These are phyloP conservation scores for Rosa lucieae DNA, from an alignment of 306 rosid genomes.

Conservation along the genomic window DNA sequence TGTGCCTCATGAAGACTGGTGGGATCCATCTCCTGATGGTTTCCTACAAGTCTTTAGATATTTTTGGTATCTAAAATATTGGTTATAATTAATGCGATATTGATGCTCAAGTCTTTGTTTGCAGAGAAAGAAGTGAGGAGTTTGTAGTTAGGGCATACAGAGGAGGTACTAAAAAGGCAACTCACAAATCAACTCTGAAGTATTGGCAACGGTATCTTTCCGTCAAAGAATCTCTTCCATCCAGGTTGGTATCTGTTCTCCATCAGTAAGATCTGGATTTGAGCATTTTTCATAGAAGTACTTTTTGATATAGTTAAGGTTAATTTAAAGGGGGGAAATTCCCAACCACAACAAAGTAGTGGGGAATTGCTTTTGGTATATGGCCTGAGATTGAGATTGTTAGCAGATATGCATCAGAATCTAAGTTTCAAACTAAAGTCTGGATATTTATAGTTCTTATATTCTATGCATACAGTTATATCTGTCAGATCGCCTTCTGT, in stretches of 20 bases:
- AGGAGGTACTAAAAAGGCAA: constrained; percentile 82
- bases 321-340: not conserved
- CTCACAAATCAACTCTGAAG: constrained; percentile 71
- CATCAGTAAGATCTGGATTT: constrained; percentile 18
- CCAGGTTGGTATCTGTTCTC: constrained; percentile 51
- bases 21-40: constrained; percentile 6
- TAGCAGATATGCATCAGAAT: not conserved
- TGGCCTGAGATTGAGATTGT: not conserved
- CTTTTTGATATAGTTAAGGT: not conserved
- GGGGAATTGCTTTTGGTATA: not conserved
- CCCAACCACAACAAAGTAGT: not conserved
- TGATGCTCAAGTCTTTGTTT: constrained; percentile 26
- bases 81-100: constrained; percentile 19
- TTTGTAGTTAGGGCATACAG: constrained; percentile 77
- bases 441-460: not conserved
- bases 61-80: constrained; percentile 5
- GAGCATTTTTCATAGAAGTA: not conserved
- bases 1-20: not conserved
- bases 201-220: constrained; percentile 74
- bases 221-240: constrained; percentile 67
- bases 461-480: not conserved
- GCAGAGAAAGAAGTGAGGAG: constrained; percentile 87
- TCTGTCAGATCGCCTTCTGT: not conserved
- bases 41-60: not conserved
- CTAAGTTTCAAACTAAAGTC: not conserved